phyloP scores from a whole-genome alignment of 2,329 filamentous ascomycete genomes.

The Fusarium camptoceras region DNA sequence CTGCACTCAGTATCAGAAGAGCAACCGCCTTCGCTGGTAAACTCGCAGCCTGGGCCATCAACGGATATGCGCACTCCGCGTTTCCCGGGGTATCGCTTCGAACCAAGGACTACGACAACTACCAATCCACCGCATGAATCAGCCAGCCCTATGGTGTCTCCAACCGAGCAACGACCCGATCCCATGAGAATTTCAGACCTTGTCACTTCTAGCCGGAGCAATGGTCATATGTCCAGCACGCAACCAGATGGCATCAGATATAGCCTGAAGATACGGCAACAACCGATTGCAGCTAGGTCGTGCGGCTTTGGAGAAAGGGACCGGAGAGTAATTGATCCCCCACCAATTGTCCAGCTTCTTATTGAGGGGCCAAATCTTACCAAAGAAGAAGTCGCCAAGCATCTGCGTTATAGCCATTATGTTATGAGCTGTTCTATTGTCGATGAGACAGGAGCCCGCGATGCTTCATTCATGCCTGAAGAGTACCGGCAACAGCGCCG shows the following conservation, averaged over 20 bases:
- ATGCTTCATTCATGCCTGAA: conserved; percentile 77
- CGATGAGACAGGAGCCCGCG: conserved; percentile 74
- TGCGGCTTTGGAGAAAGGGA: conserved; percentile 88
- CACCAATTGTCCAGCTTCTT: conserved; percentile 81
- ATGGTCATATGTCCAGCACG: neutral
- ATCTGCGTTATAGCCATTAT: conserved; percentile 71
- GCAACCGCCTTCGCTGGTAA: conserved; percentile 7
- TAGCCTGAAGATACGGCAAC: conserved; percentile 71
- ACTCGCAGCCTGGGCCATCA: conserved; percentile 15
- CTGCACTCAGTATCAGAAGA: conserved; percentile 13
- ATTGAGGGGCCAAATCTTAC: conserved; percentile 69
- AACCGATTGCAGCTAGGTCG: conserved; percentile 80
- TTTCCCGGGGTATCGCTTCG: conserved; percentile 12
- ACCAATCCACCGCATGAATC: neutral
- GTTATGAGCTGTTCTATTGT: conserved; percentile 83
- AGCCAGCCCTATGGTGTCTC: conserved; percentile 26
- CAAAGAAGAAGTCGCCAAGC: conserved; percentile 63
- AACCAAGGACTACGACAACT: neutral
- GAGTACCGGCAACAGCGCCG: conserved; percentile 79
- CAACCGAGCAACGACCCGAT: conserved; percentile 33
- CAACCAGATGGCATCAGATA: conserved; percentile 43
- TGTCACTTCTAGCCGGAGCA: conserved; percentile 17
- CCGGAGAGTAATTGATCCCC: conserved; percentile 83
- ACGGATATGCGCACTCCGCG: conserved; percentile 5
- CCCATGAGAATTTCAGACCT: conserved; percentile 44